Evolutionary conservation across 805 yeast species (phyloP).

Genomic region (Pichia kluyveri): DNA sequence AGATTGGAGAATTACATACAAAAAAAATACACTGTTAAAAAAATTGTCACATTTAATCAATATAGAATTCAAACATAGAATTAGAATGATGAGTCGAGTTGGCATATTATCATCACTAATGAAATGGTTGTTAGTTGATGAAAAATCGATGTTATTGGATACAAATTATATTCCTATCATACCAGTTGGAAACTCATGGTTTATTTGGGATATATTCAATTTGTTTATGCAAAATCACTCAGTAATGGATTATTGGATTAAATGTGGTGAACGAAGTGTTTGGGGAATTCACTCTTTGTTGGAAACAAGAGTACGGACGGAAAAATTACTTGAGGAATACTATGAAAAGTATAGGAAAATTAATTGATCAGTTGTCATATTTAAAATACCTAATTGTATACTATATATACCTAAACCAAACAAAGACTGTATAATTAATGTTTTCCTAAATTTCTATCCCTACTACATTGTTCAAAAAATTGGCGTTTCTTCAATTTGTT

Average conservation of each 20-base stretch:
- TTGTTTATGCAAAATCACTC: conserved; percentile 70
- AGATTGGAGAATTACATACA: conserved; percentile 55
- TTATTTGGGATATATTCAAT: conserved; percentile 62
- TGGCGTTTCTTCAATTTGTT: too few relatives aligned
- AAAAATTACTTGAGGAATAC: conserved; percentile 75
- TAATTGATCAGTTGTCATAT: neutral
- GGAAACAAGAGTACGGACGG: conserved; percentile 84
- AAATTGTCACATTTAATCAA: conserved; percentile 45
- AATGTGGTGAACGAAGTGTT: conserved; percentile 83
- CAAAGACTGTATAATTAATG: too few relatives aligned
- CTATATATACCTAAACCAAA: too few relatives aligned
- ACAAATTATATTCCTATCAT: conserved; percentile 80
- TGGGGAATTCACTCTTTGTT: conserved; percentile 86
- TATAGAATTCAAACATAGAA: conserved; percentile 76
- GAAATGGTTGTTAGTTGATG: conserved; percentile 78
- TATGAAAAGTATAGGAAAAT: conserved; percentile 31
- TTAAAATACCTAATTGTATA: too few relatives aligned
- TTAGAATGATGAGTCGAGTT: conserved; percentile 68
- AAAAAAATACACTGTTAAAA: conserved; percentile 26
- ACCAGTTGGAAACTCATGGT: conserved; percentile 62
- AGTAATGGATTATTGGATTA: conserved; percentile 75
- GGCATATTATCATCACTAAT: conserved; percentile 65
- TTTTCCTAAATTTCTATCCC: too few relatives aligned
- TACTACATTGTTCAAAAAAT: too few relatives aligned
- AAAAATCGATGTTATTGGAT: conserved; percentile 69